phyloP scores from a whole-genome alignment of 2,329 filamentous ascomycete genomes.

The Colletotrichum godetiae region DNA sequence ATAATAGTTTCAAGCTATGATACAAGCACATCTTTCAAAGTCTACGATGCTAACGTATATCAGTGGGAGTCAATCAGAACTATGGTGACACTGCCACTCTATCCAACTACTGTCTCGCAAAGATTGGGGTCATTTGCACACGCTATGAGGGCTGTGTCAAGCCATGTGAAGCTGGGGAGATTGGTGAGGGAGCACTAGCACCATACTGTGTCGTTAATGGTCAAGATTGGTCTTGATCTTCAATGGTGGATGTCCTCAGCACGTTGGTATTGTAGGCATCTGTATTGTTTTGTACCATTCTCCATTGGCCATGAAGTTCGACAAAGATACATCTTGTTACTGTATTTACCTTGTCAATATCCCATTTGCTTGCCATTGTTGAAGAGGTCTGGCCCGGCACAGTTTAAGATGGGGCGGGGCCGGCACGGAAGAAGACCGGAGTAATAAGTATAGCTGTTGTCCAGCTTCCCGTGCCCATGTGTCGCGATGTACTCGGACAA shows the following conservation, averaged over 20 bases:
- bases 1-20: neutral
- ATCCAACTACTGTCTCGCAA: slow-evolving; percentile 39
- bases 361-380: too few relatives aligned
- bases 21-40: too few relatives aligned
- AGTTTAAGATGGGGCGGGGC: too few relatives aligned
- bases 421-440: neutral
- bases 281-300: too few relatives aligned
- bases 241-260: too few relatives aligned
- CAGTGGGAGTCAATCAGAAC: slow-evolving; percentile 52
- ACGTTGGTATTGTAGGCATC: too few relatives aligned
- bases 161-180: slow-evolving; percentile 16
- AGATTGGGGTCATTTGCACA: slow-evolving; percentile 15
- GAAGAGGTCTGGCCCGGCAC: too few relatives aligned
- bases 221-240: slow-evolving; percentile 1
- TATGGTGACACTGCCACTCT: slow-evolving; percentile 48
- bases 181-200: slow-evolving; percentile 11
- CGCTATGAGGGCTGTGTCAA: slow-evolving; percentile 18
- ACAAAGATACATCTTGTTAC: too few relatives aligned
- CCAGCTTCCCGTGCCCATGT: neutral
- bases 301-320: too few relatives aligned
- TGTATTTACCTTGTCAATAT: too few relatives aligned
- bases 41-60: neutral
- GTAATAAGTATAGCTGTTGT: neutral
- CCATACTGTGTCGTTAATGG: slow-evolving; percentile 18
- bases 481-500: neutral